phyloP scores from a whole-genome alignment of 2,329 filamentous ascomycete genomes.

The Aspergillus chevalieri region DNA sequence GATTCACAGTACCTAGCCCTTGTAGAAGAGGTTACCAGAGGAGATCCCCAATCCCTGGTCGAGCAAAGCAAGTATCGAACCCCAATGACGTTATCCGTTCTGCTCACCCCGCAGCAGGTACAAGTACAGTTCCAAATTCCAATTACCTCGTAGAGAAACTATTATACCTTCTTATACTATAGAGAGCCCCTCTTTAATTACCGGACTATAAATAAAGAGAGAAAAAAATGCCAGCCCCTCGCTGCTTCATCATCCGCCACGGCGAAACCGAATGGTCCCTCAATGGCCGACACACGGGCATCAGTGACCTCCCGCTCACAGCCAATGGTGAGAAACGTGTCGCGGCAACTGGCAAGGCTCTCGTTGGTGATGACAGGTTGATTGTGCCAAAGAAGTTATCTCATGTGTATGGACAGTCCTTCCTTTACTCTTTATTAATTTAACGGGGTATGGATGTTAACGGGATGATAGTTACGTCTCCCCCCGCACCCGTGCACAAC shows the following conservation, averaged over 20 bases:
- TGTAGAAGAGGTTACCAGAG: too few relatives aligned
- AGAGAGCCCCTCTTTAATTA: neutral
- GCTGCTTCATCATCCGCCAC: conserved; percentile 78
- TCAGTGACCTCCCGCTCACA: conserved; percentile 80
- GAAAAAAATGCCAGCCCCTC: conserved; percentile 49
- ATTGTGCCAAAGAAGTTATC: conserved; percentile 76
- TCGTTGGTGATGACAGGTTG: conserved; percentile 76
- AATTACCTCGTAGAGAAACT: neutral
- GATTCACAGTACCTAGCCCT: too few relatives aligned
- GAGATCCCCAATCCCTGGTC: too few relatives aligned
- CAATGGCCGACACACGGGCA: conserved; percentile 75
- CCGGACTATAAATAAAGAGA: too few relatives aligned
- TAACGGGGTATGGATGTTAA: neutral
- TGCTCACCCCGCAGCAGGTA: too few relatives aligned
- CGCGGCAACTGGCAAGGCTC: conserved; percentile 68
- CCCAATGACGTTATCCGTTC: too few relatives aligned
- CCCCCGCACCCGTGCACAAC: conserved; percentile 74
- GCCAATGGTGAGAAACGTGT: conserved; percentile 72
- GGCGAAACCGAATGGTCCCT: conserved; percentile 96
- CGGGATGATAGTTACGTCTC: conserved; percentile 62
- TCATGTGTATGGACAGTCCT: conserved; percentile 61
- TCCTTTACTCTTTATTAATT: neutral
- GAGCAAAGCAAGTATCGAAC: too few relatives aligned
- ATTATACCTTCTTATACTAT: neutral
- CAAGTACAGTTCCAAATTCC: neutral